A percentile compares a stretch with the other conserved stretches of the same genome.
Evolutionary conservation across 2,329 filamentous ascomycete genomes (phyloP).

Genomic region (Bipolaris cookei): DNA sequence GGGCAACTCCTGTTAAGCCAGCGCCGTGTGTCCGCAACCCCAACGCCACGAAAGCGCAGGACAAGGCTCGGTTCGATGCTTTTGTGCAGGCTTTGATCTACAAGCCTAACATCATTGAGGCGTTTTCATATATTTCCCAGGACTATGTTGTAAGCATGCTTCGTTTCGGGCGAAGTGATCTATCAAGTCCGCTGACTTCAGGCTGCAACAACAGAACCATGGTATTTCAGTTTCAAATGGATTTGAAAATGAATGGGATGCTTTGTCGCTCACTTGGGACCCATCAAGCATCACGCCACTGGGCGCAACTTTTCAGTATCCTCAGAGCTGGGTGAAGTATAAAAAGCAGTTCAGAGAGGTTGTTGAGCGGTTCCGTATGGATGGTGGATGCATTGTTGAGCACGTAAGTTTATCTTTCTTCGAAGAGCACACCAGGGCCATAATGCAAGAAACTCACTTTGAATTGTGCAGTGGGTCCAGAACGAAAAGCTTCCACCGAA

Average conservation of each 20-base stretch:
- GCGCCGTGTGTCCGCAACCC: conserved; percentile 31
- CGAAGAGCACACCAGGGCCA: not conserved
- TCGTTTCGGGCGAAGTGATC: not conserved
- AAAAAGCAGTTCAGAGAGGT: conserved; percentile 28
- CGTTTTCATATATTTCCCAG: conserved; percentile 35
- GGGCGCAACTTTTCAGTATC: conserved; percentile 28
- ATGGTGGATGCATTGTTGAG: conserved; percentile 42
- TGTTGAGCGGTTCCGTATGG: conserved; percentile 42
- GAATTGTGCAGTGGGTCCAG: not conserved
- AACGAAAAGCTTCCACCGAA: not conserved
- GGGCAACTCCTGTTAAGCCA: conserved; percentile 29
- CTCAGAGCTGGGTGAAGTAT: conserved; percentile 40
- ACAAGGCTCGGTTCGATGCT: conserved; percentile 22
- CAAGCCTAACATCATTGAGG: conserved; percentile 36
- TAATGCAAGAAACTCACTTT: not conserved
- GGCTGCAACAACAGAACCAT: conserved; percentile 33
- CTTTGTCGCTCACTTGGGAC: conserved; percentile 34
- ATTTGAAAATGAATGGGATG: conserved; percentile 37
- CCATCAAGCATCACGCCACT: conserved; percentile 31
- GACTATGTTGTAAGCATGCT: conserved; percentile 35
- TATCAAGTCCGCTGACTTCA: not conserved
- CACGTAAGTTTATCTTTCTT: conserved; percentile 30
- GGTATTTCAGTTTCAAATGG: conserved; percentile 38
- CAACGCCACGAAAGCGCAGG: conserved; percentile 20
- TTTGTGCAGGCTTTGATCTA: conserved; percentile 41